These are phyloP conservation scores for Phylloporus sp. DNA, from an alignment of 768 basidiomycete species.

Conservation along the genomic window DNA sequence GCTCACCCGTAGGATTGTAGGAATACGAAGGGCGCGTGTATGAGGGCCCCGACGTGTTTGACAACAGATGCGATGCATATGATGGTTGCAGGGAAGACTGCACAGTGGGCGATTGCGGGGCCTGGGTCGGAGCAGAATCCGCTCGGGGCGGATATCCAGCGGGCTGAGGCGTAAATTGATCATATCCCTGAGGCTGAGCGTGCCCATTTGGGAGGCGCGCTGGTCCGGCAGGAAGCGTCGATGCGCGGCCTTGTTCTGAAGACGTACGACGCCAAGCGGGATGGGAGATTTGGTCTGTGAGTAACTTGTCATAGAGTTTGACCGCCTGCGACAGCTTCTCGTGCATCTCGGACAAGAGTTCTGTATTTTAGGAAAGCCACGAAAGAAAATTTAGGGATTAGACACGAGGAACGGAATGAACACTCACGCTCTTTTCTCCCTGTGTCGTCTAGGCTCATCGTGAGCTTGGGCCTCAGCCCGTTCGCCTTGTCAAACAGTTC, in stretches of 20 bases:
- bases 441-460: constrained; percentile 78
- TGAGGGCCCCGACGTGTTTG: constrained; percentile 10
- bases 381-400: not conserved
- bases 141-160: constrained; percentile 15
- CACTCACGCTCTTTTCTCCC: constrained; percentile 76
- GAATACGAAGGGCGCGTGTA: constrained; percentile 14
- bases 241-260: constrained; percentile 15
- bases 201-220: constrained; percentile 26
- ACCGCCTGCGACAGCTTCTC: constrained; percentile 90
- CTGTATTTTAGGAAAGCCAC: constrained; percentile 35
- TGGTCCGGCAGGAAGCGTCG: constrained; percentile 27
- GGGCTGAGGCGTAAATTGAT: constrained; percentile 25
- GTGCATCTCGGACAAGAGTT: constrained; percentile 90
- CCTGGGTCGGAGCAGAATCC: constrained; percentile 20
- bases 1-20: constrained; percentile 7
- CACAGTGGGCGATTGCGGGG: constrained; percentile 22
- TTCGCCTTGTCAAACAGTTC: constrained; percentile 83
- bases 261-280: constrained; percentile 53
- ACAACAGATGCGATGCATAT: constrained; percentile 21
- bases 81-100: constrained; percentile 29
- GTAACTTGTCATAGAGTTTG: constrained; percentile 81
- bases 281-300: constrained; percentile 77
- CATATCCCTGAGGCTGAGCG: constrained; percentile 33
- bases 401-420: constrained; percentile 7
- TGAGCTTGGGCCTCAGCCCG: constrained; percentile 73